Evolutionary conservation across 345 rosid genomes (phyloP), one percentile per base, ranked within the genome.

Genomic region (Citrus trifoliata): DNA sequence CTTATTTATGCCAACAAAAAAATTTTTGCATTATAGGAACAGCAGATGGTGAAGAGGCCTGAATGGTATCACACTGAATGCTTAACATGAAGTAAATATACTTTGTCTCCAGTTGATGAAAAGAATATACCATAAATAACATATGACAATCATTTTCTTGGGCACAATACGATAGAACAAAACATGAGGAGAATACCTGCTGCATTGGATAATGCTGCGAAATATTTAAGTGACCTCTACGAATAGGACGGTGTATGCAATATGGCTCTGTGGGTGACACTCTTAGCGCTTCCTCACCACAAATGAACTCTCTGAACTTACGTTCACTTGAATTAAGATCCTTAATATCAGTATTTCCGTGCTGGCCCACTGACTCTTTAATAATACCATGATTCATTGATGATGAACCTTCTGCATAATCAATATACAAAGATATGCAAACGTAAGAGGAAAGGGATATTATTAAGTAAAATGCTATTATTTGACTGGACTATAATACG

Each of bases 201-300:
- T 96, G 99, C 79, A 87, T 74, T 7, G 97, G 88, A 82, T 93
- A 93, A 62, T 93, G 87, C 51, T 86, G 90, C 0, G 97, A 94
- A 84, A 94, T 88, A 82, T 96, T 96, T 59, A 96, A 90, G 82
- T 94, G 99, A 70, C 98, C 99, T 78, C 98, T 89, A 67, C 98
- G 93, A 83, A 96, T 87, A 75, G 97, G 98, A 60, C 91, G 93
- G 70, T 81, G 86, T 76, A 96, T 58, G 73, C 89, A 83, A 82
- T 94, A 96, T 73, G 92, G 97, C 82, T 94, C 98, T n/a, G 85
- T 76, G 22, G 95, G 88, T 51, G 94, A 85, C 81, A 96, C 88
- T 86, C 75, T 85, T 80, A 89, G 74, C 40, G 98, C 97, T 85
- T 96, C 99, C 86, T 94, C 99, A 56, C 97, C 98, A 89, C 82